Base-by-base conservation (phyloP, 257 asterid species). In the Nicotiana attenuata region DNA sequence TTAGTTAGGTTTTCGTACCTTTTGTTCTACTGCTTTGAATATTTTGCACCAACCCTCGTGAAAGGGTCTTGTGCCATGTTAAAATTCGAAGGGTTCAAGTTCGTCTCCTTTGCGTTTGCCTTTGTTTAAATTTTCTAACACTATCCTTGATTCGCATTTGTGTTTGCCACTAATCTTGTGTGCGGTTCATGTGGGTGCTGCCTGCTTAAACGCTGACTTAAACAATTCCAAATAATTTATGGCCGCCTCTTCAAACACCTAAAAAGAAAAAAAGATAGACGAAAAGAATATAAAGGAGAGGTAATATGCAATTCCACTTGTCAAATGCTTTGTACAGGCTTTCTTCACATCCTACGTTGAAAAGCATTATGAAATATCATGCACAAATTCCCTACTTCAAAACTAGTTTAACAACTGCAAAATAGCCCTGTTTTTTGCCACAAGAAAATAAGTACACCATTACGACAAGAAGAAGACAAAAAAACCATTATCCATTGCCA, bases 231-330 rank as follows among this genome's bases (percentile, higher is more conserved):
- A 80, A 41, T 19, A 41, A 80, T 41, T 63, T 19, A 80, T 28
- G n/a, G 77, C 52, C 60, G 76, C 47, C 77, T 55, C 63, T 68
- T 55, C 38, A 80, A 47, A 41, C 3, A 50, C 65, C 26, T n/a
- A 15, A 47, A 28, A 78, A 53, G 6, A 5, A 26, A 73, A 66
- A 73, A 47, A 35, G 60, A 73, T 45, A 47, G 20, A 20, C 29
- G 15, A 52, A 52, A 50, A 76, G 65, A 80, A 26, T 22, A 19
- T 19, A 52, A 80, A 65, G 65, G 38, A 80, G 47, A 28, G 77
- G 77, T 57, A 41, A 13, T 64, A 16, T 28, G 83, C 83, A 65
- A 64, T 13, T 73, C 65, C 76, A 79, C 77, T 29, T 79, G 82
- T 61, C 61, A 60, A 45, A 35, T 78, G 73, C 71, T 57, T 53